Conservation (phyloP, 768 basidiomycete genomes). For the Fibroporia radiculosa region DNA sequence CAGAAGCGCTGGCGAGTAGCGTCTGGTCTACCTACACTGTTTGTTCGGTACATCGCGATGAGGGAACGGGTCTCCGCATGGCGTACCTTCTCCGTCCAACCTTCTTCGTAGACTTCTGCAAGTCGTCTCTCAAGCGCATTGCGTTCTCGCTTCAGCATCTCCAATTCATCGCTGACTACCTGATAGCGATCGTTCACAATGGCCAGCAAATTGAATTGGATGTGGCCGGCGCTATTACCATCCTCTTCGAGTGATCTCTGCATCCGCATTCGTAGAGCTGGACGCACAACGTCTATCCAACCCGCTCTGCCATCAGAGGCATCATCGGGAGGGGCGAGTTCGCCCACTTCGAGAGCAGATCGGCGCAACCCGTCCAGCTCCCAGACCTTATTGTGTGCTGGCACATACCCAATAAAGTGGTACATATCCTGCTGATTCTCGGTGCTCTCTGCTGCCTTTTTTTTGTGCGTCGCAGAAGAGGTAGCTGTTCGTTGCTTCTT, state of each 20-base stretch:
- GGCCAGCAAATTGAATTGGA: constrained; percentile 55
- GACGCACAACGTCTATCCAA: constrained; percentile 60
- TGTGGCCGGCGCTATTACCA: constrained; percentile 31
- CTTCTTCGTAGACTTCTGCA: constrained; percentile 23
- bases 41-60: not conserved
- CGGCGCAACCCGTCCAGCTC: constrained; percentile 56
- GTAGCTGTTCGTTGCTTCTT: constrained; percentile 24
- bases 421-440: constrained; percentile 40
- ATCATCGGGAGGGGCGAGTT: constrained; percentile 5
- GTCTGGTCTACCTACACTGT: constrained; percentile 31
- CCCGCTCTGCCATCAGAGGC: constrained; percentile 10
- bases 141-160: constrained; percentile 44
- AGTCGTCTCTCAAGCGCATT: constrained; percentile 38
- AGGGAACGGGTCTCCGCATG: constrained; percentile 1
- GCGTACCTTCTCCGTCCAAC: constrained; percentile 29
- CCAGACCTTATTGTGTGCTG: constrained; percentile 59
- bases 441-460: constrained; percentile 15
- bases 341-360: constrained; percentile 52
- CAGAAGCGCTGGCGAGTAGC: constrained; percentile 23
- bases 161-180: constrained; percentile 42
- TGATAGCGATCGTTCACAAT: constrained; percentile 46
- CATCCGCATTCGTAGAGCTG: constrained; percentile 56
- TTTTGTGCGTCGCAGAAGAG: constrained; percentile 17
- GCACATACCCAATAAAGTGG: constrained; percentile 63
- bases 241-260: constrained; percentile 32